Evolutionary conservation across 2,329 filamentous ascomycete species (phyloP), one percentile per base, ranked within the genome.

Genomic region (Coniella lustricola): DNA sequence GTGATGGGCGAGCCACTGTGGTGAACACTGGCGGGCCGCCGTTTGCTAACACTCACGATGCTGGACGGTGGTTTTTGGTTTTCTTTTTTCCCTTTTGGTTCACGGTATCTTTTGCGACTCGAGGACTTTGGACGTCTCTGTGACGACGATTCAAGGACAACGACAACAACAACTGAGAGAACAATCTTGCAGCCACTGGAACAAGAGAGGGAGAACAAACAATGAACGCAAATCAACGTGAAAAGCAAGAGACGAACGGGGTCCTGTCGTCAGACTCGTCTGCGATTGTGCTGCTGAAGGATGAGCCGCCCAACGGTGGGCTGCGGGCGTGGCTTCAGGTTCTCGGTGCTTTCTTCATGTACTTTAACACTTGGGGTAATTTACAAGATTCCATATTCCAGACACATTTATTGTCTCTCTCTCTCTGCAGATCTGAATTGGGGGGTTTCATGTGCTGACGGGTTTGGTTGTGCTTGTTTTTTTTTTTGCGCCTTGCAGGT

Each of bases 271-370:
- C 50, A 20, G 47, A 46, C 32, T 52, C 50, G 4, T 52, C 50
- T 10, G 50, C 31, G 21, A 44, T 33, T 2, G 12, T 52, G 13
- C 44, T 25, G 22, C 35, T 46, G 18, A 46, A 50, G 39, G 20
- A 46, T 12, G 50, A 52, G 13, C 43, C 29, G 31, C 51, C 51
- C 2, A 36, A 53, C 7, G 46, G 49, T 12, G 51, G 49, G 3
- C 22, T 49, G 20, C 37, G 45, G 16, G 77, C 77, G 14, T 81
- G 76, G 76, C 62, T 69, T 1, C 77, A 81, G 57, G 73, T 76
- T 3, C 65, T 70, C 1, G 65, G 76, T 8, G 71, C 66, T 3
- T 77, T 76, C 56, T 62, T 76, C 42, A 67, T 79, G 42, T 75
- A 77, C 55, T 76, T 80, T 59, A 79, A 74, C 54, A 76, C 77